Evolutionary conservation across 1,139 yeast species (phyloP), one percentile per base, ranked within the genome.

Genomic region (Lodderomyces orthopsilosis): DNA sequence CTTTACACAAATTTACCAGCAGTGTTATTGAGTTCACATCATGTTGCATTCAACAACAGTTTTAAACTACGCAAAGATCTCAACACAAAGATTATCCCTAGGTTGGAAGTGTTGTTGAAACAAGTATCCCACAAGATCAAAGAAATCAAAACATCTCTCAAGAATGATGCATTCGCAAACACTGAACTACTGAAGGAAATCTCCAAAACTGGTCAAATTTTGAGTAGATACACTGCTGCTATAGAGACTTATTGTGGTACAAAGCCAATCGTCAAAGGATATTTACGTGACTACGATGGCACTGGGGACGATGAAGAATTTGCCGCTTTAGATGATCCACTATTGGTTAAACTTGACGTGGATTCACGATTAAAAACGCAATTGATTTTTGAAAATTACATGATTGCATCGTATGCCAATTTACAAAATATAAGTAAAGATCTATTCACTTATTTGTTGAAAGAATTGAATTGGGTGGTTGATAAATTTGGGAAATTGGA

Each of bases 351-450:
- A 48, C 56, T 73, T 43, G 59, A 61, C 41, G 63, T 73, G 19
- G 76, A 73, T 51, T 67, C 65, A 44, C 76, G 70, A 50, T 45
- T 73, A 33, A 72, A 71, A 52, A 64, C 65, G 44, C 77, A 71
- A 51, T 59, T 73, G 50, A 57, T 73, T 23, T 64, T 66, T 41
- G 78, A 73, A 49, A 72, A 70, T 52, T 73, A 68, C 51, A 61
- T 68, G 53, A 71, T 65, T 55, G 78, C 77, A 1, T 66, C 73
- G 22, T 73, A 66, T 46, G 60, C 68, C 32, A 73, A 73, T 46
- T 60, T 73, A 41, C 78, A 73, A 51, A 70, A 63, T 46, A 73
- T 73, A 34, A 62, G 76, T n/a, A 62, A 57, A 41, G 77, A 73
- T 41, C 59, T 73, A 39, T 64, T 67, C 43, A 58, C 62, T 2